Conservation (phyloP, 1,139 yeast genomes). For the Geotrichum australiense region DNA sequence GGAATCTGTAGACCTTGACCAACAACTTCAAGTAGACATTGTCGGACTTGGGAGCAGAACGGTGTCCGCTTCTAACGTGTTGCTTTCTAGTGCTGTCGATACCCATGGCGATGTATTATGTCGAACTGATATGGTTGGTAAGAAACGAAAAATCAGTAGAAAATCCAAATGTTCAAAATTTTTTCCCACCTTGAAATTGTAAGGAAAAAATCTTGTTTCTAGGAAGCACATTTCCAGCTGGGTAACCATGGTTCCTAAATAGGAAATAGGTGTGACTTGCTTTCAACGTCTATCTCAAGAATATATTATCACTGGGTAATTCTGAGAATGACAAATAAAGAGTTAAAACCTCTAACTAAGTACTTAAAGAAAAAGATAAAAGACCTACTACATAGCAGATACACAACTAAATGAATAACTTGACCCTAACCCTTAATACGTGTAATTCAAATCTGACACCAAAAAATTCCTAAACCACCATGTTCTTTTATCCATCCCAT, state of each 20-base stretch:
- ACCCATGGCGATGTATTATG: conserved; percentile 56
- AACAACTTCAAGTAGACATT: conserved; percentile 96
- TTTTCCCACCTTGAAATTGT: no score
- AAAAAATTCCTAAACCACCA: no score
- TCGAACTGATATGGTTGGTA: conserved; percentile 8
- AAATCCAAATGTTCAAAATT: not conserved
- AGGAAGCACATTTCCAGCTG: not conserved
- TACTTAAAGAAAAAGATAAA: conserved; percentile 1
- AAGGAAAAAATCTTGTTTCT: no score
- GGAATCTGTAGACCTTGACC: conserved; percentile 97
- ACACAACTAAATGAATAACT: no score
- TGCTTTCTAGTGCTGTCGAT: conserved; percentile 95
- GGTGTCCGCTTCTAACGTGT: conserved; percentile 93
- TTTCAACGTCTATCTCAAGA: no score
- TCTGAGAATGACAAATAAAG: conserved; percentile 2
- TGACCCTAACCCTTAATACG: no score
- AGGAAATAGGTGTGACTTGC: not conserved
- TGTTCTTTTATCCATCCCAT: not conserved
- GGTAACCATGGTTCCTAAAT: conserved; percentile 1
- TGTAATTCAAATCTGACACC: no score
- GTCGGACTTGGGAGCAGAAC: conserved; percentile 99
- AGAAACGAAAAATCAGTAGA: conserved; percentile 12
- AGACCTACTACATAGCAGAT: no score
- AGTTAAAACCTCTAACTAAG: conserved; percentile 8
- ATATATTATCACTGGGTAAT: no score